A percentile compares a stretch with the other conserved stretches of the same genome.
Evolutionary conservation across 2,329 filamentous ascomycete genomes (phyloP).

Genomic region (Penicillium sp.): DNA sequence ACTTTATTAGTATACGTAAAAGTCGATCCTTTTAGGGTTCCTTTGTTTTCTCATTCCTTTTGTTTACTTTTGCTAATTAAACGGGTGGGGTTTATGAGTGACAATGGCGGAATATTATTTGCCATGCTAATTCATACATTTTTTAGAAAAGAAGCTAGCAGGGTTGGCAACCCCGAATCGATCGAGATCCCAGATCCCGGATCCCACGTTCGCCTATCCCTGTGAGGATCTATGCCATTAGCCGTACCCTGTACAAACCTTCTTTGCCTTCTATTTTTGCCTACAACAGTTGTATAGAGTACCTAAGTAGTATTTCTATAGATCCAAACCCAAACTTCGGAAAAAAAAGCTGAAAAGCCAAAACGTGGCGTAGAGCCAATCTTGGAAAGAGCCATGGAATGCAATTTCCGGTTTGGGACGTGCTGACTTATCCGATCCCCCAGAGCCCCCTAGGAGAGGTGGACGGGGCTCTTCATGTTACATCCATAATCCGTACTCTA

Average conservation of each 20-base stretch:
- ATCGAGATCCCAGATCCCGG: slow-evolving; percentile 11
- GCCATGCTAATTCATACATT: not conserved
- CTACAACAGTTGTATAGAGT: no score
- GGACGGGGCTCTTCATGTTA: not conserved
- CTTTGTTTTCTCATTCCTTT: not conserved
- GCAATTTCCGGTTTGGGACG: not conserved
- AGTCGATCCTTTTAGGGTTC: not conserved
- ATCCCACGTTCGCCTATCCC: slow-evolving; percentile 11
- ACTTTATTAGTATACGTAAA: not conserved
- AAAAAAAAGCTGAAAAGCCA: not conserved
- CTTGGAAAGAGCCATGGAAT: not conserved
- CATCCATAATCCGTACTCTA: not conserved
- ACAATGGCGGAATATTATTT: not conserved
- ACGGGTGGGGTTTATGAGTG: not conserved
- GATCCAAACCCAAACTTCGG: not conserved
- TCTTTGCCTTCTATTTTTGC: not conserved
- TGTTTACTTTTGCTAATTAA: not conserved
- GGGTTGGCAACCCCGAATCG: slow-evolving; percentile 6
- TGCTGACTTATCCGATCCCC: not conserved
- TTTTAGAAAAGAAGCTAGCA: slow-evolving; percentile 14
- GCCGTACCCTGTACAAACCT: not conserved
- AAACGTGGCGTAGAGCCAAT: not conserved
- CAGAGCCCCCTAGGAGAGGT: not conserved
- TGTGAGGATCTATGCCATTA: slow-evolving; percentile 13
- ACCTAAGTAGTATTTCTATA: not conserved